phyloP scores from a whole-genome alignment of 345 rosid genomes.

The Rubroshorea leprosula region DNA sequence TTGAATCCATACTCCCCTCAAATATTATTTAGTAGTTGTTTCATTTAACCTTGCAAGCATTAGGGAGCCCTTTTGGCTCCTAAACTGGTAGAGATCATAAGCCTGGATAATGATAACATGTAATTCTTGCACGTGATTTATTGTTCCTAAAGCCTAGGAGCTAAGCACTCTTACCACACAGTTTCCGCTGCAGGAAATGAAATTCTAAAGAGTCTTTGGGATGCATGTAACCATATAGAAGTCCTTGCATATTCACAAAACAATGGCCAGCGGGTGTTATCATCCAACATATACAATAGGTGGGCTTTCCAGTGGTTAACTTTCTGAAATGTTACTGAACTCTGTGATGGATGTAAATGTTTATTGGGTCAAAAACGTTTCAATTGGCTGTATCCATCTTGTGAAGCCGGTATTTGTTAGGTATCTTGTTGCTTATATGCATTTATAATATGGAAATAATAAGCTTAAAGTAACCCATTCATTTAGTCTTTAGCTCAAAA shows the following conservation, averaged over 20 bases:
- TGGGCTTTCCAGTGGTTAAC: neutral
- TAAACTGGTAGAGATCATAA: neutral
- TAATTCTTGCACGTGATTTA: neutral
- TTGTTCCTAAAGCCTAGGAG: neutral
- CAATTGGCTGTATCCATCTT: neutral
- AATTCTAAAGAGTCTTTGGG: neutral
- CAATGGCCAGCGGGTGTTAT: neutral
- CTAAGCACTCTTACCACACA: neutral
- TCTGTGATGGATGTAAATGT: neutral
- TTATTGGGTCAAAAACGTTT: neutral
- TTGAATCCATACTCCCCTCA: too few species aligned
- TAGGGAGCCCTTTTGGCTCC: too few species aligned
- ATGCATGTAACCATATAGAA: neutral
- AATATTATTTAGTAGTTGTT: too few species aligned
- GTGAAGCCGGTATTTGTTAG: neutral
- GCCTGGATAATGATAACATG: neutral
- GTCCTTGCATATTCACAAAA: too few species aligned
- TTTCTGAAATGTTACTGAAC: neutral
- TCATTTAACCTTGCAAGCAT: too few species aligned
- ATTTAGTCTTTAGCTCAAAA: neutral
- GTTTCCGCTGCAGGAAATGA: neutral
- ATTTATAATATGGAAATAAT: neutral
- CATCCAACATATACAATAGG: neutral
- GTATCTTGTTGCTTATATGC: neutral
- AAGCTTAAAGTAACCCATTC: slow-evolving; percentile 1